Base-by-base conservation (phyloP, 208 protist species). In the Eutreptiella sp. region DNA sequence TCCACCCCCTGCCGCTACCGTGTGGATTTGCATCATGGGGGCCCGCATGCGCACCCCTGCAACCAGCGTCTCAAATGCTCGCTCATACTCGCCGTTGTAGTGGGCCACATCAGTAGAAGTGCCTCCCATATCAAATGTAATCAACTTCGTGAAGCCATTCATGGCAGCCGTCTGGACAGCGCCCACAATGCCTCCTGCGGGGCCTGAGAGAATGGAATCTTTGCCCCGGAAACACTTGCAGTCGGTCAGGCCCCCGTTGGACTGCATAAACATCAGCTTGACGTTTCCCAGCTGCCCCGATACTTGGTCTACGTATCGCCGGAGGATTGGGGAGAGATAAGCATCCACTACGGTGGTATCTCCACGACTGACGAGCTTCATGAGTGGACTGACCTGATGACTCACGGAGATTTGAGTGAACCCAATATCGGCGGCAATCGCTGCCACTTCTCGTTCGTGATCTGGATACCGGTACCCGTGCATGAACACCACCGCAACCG, bases 1-100 rank as follows among this genome's bases (percentile, higher is more conserved):
- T 11, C 93, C 93, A 24, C 93, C 93, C 35, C 93, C 93, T n/a
- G 93, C 89, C 3, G 93, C 93, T n/a, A 97, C 91, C 9, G 93
- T 96, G 52, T 83, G 78, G 66, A 97, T 92, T 66, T 94, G 85
- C 3, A 97, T 77, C 72, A 95, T 89, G 45, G 93, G 91, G 4
- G 90, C 81, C 64, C 88, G 88, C 26, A 95, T 81, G 3, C 75
- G 78, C 1, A 90, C 77, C 36, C 89, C 88, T 11, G 86, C 81
- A 35, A 83, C 89, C 38, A 80, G 70, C 3, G 81, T 87, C 62
- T 94, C 87, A 42, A 88, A 87, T 4, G 90, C 84, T 53, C 88
- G 85, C 70, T 91, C 81, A 38, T 85, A 85, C 28, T 38, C 24
- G 9, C 85, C 85, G 35, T 54, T 80, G 64, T 74, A 95, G 34